Base-by-base conservation (phyloP, 441 rosid genomes). In the Corymbia citriodora region DNA sequence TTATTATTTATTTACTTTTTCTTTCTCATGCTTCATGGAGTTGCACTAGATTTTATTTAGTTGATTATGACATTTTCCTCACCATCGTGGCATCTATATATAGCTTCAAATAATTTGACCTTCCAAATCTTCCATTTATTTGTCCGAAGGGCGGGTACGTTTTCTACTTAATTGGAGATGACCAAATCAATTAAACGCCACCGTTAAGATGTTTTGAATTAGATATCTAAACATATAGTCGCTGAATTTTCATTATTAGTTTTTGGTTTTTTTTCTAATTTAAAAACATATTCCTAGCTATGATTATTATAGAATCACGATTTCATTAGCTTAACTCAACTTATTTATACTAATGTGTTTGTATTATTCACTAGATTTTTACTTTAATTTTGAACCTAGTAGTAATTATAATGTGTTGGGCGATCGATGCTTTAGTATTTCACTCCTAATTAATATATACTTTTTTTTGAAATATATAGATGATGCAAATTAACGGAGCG, bases 1-100 rank as follows among this genome's bases (percentile, higher is more conserved):
- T 13, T 29, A 1, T 63, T 29, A 63, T 63, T 29, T 63, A n/a
- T 0, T 29, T 6, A 0, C 3, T 0, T 57, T 23, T 8, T 19
- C 10, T 25, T 59, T 55, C 2, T 63, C 70, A 1, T 63, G 70
- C 4, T 63, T 29, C 13, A 63, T 27, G 33, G 33, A 63, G 70
- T 63, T 29, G 70, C n/a, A 29, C 33, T 63, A 29, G 25, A 59
- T 59, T 59, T 59, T 25, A 23, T 59, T 63, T 29, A 29, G 70
- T 29, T 6, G 70, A 63, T 63, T 13, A 63, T 63, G 0, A 13
- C 70, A 63, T 63, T 63, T 63, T 63, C 70, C 70, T 63, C 18
- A 3, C 33, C 33, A 63, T 29, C 7, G 70, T 63, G 70, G 70
- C 70, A 1, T 13, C 33, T 52, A 13, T 1, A 29, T 63, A 63